Percentiles rank a stretch among this genome's conserved stretches.
phyloP scores from a whole-genome alignment of 352 stramenopile species.

The Phytopythium aichiense region DNA sequence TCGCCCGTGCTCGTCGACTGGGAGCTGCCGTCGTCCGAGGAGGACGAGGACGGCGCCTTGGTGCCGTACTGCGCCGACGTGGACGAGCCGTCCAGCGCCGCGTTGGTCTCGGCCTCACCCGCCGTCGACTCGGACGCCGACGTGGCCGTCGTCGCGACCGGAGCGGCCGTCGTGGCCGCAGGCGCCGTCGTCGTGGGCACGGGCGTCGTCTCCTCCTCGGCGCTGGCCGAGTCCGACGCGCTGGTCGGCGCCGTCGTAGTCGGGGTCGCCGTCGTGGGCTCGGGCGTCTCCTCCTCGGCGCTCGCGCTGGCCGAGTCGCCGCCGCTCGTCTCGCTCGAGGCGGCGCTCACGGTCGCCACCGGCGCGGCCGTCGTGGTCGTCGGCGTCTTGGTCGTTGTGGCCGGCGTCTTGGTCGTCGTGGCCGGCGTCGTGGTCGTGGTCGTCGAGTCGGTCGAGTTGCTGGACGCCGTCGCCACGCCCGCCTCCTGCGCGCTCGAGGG shows the following conservation, averaged over 20 bases:
- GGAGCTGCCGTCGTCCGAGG: conserved; percentile 15
- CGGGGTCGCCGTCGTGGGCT: conserved; percentile 13
- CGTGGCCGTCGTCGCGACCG: conserved; percentile 10
- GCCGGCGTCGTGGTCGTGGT: conserved; percentile 10
- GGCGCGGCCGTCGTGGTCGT: conserved; percentile 20
- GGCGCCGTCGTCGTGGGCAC: conserved; percentile 13
- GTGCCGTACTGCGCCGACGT: conserved; percentile 52
- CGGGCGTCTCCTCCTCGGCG: conserved; percentile 13
- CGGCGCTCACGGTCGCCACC: conserved; percentile 12
- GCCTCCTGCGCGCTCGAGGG: conserved; percentile 1
- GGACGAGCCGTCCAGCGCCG: conserved; percentile 29
- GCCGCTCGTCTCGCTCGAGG: conserved; percentile 13
- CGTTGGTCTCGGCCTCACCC: conserved; percentile 18
- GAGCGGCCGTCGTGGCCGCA: conserved; percentile 9
- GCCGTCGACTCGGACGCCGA: conserved; percentile 15
- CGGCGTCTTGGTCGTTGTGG: conserved; percentile 16
- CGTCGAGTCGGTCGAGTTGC: conserved; percentile 4
- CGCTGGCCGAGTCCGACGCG: conserved; percentile 5
- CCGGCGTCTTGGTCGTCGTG: conserved; percentile 18
- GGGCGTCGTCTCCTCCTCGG: conserved; percentile 6
- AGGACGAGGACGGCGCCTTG: conserved; percentile 22
- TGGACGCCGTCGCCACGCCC: neutral
- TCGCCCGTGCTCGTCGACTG: conserved; percentile 13
- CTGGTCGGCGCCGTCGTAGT: conserved; percentile 16
- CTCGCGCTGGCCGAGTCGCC: conserved; percentile 18